Conservation (phyloP, 768 basidiomycete genomes). For the Trametes maxima region DNA sequence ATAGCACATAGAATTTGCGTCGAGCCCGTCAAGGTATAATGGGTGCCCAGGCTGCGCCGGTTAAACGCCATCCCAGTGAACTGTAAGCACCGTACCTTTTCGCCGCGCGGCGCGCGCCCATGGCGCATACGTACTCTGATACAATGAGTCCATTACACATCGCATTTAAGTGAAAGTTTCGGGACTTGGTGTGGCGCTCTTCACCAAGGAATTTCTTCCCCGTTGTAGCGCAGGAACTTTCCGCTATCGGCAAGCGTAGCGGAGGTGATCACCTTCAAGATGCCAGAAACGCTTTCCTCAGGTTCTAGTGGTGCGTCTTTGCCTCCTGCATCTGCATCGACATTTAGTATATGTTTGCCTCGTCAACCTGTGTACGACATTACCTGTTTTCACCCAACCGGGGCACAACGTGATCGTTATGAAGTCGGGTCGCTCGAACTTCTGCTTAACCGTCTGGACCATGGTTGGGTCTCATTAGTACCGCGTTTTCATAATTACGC, state of each 20-base stretch:
- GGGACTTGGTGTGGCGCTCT: neutral
- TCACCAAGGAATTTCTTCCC: slow-evolving; percentile 17
- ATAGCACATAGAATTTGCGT: too few species aligned
- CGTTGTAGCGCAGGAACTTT: slow-evolving; percentile 15
- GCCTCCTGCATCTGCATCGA: slow-evolving; percentile 14
- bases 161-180: neutral
- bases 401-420: slow-evolving; percentile 13
- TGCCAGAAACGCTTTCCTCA: slow-evolving; percentile 6
- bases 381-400: slow-evolving; percentile 20
- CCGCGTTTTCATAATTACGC: neutral
- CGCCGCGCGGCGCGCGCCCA: too few species aligned
- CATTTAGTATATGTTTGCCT: neutral
- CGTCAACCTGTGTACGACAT: neutral
- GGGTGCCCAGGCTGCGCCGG: too few species aligned
- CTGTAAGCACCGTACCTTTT: too few species aligned
- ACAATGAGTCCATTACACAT: neutral
- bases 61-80: too few species aligned
- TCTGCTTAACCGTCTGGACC: slow-evolving; percentile 16
- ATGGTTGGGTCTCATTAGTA: neutral
- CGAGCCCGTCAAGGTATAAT: too few species aligned
- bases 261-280: slow-evolving; percentile 8
- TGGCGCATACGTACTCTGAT: neutral
- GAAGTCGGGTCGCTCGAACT: slow-evolving; percentile 13
- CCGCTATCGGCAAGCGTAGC: slow-evolving; percentile 5
- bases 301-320: slow-evolving; percentile 4